phyloP scores from a whole-genome alignment of 225 moss, liverwort and hornwort species.

The Marchantia paleacea region DNA sequence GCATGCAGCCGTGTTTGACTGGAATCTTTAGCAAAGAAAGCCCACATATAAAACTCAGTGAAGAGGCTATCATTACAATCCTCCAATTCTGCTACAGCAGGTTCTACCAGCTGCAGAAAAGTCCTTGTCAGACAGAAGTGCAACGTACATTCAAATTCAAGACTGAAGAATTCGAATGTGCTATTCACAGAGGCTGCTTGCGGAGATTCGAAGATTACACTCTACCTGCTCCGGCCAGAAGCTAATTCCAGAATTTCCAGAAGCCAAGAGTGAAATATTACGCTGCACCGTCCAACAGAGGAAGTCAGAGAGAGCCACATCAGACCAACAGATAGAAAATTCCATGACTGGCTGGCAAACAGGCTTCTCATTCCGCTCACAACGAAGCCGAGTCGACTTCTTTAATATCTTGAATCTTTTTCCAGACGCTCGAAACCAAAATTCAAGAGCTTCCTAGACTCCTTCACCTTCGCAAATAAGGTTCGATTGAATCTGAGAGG shows the following conservation, averaged over 20 bases:
- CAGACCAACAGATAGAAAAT: background rate
- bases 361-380: background rate
- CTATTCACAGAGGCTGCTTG: background rate
- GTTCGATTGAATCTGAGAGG: too few relatives aligned
- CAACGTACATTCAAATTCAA: background rate
- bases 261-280: constrained; percentile 4
- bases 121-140: background rate
- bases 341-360: background rate
- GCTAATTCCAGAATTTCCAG: background rate
- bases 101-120: background rate
- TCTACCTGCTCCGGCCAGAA: constrained; percentile 1
- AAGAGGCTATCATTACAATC: background rate
- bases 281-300: background rate
- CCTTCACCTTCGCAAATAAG: background rate
- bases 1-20: background rate
- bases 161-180: background rate
- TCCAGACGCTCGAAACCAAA: background rate
- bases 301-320: background rate
- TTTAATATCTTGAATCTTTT: background rate
- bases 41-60: background rate
- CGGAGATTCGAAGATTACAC: background rate
- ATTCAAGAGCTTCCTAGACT: background rate
- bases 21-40: background rate
- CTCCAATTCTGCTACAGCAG: background rate
- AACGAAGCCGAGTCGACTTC: background rate